Percentiles rank a stretch among this genome's conserved stretches.
phyloP scores from a whole-genome alignment of 179 eudicot species.

The Sideroxylon spinosum region DNA sequence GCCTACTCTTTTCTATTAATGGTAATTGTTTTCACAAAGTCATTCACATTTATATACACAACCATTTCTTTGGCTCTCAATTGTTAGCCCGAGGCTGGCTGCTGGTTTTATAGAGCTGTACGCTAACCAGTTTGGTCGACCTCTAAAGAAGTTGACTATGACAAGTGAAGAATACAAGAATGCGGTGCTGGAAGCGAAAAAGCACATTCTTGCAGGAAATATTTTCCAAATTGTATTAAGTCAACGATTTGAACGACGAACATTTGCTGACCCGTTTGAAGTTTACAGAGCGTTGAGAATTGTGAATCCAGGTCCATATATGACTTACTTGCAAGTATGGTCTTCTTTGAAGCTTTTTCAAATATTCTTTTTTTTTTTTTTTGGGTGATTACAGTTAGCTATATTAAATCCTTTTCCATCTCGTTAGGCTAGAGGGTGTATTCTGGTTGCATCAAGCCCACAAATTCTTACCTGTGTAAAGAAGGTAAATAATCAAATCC shows the following conservation, averaged over 20 bases:
- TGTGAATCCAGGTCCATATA: conserved; percentile 77
- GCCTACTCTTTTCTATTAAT: neutral
- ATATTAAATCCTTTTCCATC: conserved; percentile 1
- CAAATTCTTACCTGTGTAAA: conserved; percentile 51
- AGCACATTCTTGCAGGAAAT: conserved; percentile 72
- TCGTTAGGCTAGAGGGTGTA: conserved; percentile 57
- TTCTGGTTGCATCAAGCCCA: conserved; percentile 25
- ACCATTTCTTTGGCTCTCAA: conserved; percentile 3
- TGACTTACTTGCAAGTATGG: conserved; percentile 70
- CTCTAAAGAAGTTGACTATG: conserved; percentile 36
- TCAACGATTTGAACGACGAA: conserved; percentile 79
- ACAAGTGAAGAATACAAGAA: conserved; percentile 52
- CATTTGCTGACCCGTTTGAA: conserved; percentile 75
- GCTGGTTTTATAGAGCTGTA: conserved; percentile 42
- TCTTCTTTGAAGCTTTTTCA: conserved; percentile 9
- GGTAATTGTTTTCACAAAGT: neutral
- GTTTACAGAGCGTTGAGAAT: conserved; percentile 66
- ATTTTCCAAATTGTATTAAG: conserved; percentile 85
- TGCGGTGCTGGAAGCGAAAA: conserved; percentile 47
- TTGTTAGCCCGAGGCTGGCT: conserved; percentile 54
- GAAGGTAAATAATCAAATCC: conserved; percentile 30
- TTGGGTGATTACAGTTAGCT: neutral
- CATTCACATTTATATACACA: neutral
- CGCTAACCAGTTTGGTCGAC: conserved; percentile 26
- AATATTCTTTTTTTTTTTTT: neutral